Evolutionary conservation across 495 filamentous ascomycete species (phyloP), one percentile per base, ranked within the genome.

Genomic region (Platismatia glauca): DNA sequence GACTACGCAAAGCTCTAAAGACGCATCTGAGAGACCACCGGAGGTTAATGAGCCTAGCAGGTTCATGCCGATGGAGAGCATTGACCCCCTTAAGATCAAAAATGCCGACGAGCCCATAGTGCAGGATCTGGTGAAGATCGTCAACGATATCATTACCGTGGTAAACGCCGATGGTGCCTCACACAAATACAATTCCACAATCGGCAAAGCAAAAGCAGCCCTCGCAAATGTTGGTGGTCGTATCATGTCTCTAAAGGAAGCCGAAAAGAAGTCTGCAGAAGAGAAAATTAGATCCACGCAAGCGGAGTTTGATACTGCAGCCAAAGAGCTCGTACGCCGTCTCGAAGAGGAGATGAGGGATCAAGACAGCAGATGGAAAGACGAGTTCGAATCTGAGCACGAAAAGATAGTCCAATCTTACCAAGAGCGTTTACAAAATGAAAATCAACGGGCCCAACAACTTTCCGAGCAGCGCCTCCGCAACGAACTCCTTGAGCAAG

Each of bases 101-200:
- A 82, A 86, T 66, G 89, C 89, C 61, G 83, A 87, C 62, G 94
- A 97, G 68, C 86, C 89, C 7, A 78, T 96, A 29, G 89, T 97
- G 7, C 90, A 95, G 74, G 89, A 97, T 70, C 78, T 98, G n/a
- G 88, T 94, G 60, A 93, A 89, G 76, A 91, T 94, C 70, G 80
- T 97, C 66, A 98, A 98, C 75, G 89, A 93, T 73, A 87, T 98
- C 71, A 96, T 98, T 71, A 84, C 88, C 2, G 88, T 93, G 37
- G 84, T 97, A 61, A 96, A 96, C 72, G 85, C 88, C 59, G 91
- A 95, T 68, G 84, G 87, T 60, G 78, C 82, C 58, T 81, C 84
- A 59, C 75, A 78, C 65, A 90, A 87, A 72, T 96, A 92, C 74
- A 82, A 80, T 41, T 77, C 80, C 24, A 86, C 90, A 4, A 84